Conservation (phyloP, 2,329 filamentous ascomycete genomes). For the Escovopsis sp. region DNA sequence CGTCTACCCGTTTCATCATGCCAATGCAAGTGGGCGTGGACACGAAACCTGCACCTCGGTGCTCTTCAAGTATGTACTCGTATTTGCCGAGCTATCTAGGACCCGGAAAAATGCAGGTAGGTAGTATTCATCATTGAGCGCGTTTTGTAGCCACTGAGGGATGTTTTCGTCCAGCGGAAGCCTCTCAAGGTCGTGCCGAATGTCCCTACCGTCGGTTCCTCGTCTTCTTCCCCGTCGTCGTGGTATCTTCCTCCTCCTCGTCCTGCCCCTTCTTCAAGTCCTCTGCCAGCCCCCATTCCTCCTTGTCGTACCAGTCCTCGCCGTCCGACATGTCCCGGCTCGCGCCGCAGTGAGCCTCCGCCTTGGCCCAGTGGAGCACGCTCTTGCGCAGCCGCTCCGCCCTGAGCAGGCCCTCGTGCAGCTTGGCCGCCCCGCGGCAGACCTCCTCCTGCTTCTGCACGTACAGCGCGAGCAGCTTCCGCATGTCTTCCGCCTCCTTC, state of each 20-base stretch:
- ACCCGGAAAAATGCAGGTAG: too few relatives aligned
- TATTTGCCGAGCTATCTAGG: too few relatives aligned
- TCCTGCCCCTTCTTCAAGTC: slow-evolving; percentile 71
- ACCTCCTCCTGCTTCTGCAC: slow-evolving; percentile 81
- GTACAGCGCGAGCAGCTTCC: slow-evolving; percentile 58
- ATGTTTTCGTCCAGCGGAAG: too few relatives aligned
- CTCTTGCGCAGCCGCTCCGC: slow-evolving; percentile 58
- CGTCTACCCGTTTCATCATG: too few relatives aligned
- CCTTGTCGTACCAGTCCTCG: slow-evolving; percentile 78
- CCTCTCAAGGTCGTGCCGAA: background rate
- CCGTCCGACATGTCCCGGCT: slow-evolving; percentile 70
- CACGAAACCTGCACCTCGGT: too few relatives aligned
- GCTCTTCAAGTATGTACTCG: too few relatives aligned
- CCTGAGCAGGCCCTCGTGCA: slow-evolving; percentile 57
- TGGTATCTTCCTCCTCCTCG: slow-evolving; percentile 63
- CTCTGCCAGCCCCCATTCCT: slow-evolving; percentile 62
- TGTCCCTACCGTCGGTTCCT: slow-evolving; percentile 31
- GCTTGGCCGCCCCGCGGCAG: slow-evolving; percentile 50
- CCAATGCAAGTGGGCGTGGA: too few relatives aligned
- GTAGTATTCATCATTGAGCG: too few relatives aligned
- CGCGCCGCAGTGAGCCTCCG: slow-evolving; percentile 54
- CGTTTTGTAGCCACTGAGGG: too few relatives aligned
- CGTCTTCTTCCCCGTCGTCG: slow-evolving; percentile 45
- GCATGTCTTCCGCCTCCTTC: slow-evolving; percentile 63
- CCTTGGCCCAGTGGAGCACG: slow-evolving; percentile 62